Conservation (phyloP, 2,329 filamentous ascomycete species). For the Annulohypoxylon truncatum region DNA sequence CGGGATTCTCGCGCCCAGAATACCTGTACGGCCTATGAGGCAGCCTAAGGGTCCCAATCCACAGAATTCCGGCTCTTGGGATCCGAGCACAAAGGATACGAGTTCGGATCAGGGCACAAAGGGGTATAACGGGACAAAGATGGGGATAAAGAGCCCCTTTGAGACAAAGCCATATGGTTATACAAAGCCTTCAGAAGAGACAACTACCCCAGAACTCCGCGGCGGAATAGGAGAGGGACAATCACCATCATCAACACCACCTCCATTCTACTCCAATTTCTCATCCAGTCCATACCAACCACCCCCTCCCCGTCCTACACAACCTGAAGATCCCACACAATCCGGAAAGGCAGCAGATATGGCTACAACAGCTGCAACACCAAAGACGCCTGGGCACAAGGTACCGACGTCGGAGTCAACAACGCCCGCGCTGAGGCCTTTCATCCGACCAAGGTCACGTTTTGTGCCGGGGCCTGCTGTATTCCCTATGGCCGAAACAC, state of each 20-base stretch:
- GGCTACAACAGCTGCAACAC: not conserved
- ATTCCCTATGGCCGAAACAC: conserved; percentile 55
- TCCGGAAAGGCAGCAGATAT: not conserved
- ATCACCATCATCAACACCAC: not conserved
- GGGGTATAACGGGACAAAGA: conserved; percentile 11
- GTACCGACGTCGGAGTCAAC: not conserved
- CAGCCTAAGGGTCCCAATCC: not conserved
- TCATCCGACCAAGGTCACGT: conserved; percentile 34
- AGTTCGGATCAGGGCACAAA: conserved; percentile 19
- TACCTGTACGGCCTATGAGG: conserved; percentile 29
- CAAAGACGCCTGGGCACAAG: not conserved
- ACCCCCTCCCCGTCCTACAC: not conserved
- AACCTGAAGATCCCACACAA: not conserved
- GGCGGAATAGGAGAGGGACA: not conserved
- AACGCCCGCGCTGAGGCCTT: conserved; percentile 31
- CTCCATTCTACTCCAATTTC: not conserved
- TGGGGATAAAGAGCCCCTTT: not conserved
- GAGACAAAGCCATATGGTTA: not conserved
- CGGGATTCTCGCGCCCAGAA: conserved; percentile 43
- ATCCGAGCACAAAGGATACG: conserved; percentile 21
- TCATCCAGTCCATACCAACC: not conserved
- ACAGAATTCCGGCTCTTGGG: not conserved
- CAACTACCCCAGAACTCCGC: conserved; percentile 10
- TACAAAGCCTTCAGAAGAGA: conserved; percentile 20
- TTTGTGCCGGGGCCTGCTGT: conserved; percentile 49